Evolutionary conservation across 106 monocot species (phyloP).

Genomic region (Dactylorhiza incarnata): DNA sequence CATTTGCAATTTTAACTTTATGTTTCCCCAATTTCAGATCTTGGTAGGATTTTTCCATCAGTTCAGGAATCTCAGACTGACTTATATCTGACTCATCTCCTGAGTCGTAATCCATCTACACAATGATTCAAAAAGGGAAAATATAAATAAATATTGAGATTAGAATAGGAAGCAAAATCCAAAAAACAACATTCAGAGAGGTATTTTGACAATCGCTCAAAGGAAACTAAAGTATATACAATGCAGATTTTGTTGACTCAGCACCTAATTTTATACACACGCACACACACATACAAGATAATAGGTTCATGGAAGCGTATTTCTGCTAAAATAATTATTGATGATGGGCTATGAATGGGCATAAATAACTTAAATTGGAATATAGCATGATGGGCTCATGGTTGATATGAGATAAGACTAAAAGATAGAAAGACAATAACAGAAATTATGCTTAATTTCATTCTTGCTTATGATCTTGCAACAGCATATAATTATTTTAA

Average conservation of each 20-base stretch:
- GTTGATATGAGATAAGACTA: no score
- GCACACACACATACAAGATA: no score
- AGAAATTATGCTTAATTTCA: no score
- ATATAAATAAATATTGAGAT: neutral
- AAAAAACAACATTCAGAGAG: neutral
- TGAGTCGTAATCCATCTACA: constrained; percentile 14
- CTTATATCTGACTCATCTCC: constrained; percentile 32
- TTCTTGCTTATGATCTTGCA: no score
- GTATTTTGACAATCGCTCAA: neutral
- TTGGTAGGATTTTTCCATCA: constrained; percentile 12
- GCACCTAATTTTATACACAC: no score
- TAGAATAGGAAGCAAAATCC: neutral
- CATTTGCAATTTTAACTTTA: constrained; percentile 13
- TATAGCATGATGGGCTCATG: no score
- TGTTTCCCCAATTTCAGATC: constrained; percentile 10
- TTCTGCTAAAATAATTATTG: no score
- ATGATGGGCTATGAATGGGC: no score
- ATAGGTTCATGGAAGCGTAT: no score
- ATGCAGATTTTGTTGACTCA: neutral
- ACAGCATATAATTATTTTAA: no score
- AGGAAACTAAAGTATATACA: neutral
- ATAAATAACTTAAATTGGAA: no score
- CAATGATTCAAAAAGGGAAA: neutral
- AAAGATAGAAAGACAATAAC: no score
- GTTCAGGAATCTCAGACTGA: constrained; percentile 37